These are phyloP conservation scores for Begonia peltatifolia DNA, from an alignment of 306 rosid species.

Conservation along the genomic window DNA sequence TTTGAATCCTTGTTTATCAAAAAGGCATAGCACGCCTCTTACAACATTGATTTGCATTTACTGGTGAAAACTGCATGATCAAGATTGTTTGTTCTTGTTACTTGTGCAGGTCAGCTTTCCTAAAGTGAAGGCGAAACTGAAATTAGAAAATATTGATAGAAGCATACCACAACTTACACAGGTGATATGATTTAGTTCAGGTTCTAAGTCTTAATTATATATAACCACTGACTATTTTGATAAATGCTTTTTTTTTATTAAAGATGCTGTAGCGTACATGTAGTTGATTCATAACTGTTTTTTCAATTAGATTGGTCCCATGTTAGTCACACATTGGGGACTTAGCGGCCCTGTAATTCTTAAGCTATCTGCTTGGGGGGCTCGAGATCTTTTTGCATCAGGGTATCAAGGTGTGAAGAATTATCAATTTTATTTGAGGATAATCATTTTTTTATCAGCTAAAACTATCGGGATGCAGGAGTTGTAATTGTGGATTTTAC, in stretches of 20 bases:
- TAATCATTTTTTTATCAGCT: slow-evolving; percentile 14
- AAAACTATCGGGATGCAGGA: slow-evolving; percentile 42
- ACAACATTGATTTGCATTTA: no score
- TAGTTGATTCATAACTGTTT: not conserved
- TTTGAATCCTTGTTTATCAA: no score
- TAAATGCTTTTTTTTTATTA: slow-evolving; percentile 8
- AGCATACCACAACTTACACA: slow-evolving; percentile 71
- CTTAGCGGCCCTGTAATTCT: slow-evolving; percentile 91
- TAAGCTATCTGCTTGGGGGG: slow-evolving; percentile 93
- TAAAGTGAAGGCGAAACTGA: slow-evolving; percentile 60
- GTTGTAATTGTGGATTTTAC: slow-evolving; percentile 53
- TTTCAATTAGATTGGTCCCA: slow-evolving; percentile 55
- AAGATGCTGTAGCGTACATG: not conserved
- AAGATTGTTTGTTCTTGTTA: slow-evolving; percentile 11
- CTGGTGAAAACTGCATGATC: no score
- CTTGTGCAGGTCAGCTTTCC: slow-evolving; percentile 60
- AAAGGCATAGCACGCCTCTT: no score
- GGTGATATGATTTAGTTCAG: slow-evolving; percentile 23
- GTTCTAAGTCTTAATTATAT: no score
- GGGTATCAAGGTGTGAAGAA: slow-evolving; percentile 44
- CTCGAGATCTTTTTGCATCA: slow-evolving; percentile 58
- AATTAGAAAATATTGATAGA: slow-evolving; percentile 40
- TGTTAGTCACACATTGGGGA: slow-evolving; percentile 95
- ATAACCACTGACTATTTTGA: not conserved
- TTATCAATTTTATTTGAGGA: slow-evolving; percentile 1